Conservation (phyloP, 345 rosid species). For the Gossypium rotundifolium region DNA sequence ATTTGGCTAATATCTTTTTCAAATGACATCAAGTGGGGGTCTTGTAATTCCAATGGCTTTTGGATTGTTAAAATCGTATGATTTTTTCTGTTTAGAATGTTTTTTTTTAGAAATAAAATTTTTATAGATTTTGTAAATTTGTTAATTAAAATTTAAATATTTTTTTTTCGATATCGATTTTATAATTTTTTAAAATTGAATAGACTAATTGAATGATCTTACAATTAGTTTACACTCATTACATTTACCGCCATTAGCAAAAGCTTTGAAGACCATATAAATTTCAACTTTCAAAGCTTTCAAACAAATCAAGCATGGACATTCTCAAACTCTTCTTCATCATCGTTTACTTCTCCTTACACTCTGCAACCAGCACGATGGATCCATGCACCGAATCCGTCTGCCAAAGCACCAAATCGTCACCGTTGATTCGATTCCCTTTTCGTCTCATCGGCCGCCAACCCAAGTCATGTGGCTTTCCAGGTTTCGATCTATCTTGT, state of each 20-base stretch:
- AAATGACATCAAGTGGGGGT: background rate
- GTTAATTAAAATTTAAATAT: too few species aligned
- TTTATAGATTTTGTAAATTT: too few species aligned
- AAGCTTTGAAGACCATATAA: background rate
- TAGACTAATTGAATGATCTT: too few species aligned
- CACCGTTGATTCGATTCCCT: background rate
- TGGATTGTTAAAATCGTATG: too few species aligned
- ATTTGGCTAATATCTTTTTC: background rate
- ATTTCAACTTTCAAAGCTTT: background rate
- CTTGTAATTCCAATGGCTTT: too few species aligned
- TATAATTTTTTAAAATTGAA: too few species aligned
- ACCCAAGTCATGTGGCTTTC: slow-evolving; percentile 6
- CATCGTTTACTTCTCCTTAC: background rate
- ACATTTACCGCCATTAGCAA: background rate
- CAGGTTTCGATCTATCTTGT: slow-evolving; percentile 4
- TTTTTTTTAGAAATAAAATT: too few species aligned
- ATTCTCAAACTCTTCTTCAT: background rate
- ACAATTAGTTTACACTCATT: too few species aligned
- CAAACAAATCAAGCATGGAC: background rate
- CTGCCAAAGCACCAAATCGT: background rate
- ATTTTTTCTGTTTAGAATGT: too few species aligned
- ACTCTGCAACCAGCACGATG: background rate
- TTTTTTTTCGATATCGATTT: too few species aligned
- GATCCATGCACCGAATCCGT: background rate
- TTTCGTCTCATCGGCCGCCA: slow-evolving; percentile 1